Percentiles rank a stretch among this genome's conserved stretches.
These are phyloP conservation scores for Aureobasidium sp. DNA, from an alignment of 2,329 filamentous ascomycete species.

Conservation along the genomic window DNA sequence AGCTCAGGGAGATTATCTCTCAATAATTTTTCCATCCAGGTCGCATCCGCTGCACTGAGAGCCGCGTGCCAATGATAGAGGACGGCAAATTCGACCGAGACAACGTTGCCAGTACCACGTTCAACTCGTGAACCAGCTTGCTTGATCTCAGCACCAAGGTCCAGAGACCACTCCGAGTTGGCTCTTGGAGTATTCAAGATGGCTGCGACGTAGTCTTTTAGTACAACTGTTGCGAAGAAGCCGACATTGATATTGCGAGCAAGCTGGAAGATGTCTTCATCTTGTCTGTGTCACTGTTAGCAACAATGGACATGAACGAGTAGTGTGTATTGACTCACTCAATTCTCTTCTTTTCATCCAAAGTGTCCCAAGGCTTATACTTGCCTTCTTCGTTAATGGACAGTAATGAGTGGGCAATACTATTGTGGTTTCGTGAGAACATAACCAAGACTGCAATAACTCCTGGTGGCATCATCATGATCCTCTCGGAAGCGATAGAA, in stretches of 20 bases:
- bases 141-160: constrained; percentile 42
- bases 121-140: constrained; percentile 34
- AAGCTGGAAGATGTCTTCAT: constrained; percentile 44
- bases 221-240: constrained; percentile 40
- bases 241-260: constrained; percentile 42
- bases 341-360: constrained; percentile 32
- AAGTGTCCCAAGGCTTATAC: constrained; percentile 36
- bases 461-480: constrained; percentile 44
- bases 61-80: constrained; percentile 44
- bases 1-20: constrained; percentile 31
- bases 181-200: constrained; percentile 41
- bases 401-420: constrained; percentile 35
- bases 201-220: constrained; percentile 42
- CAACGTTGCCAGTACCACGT: constrained; percentile 39
- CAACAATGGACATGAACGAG: background rate
- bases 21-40: constrained; percentile 41
- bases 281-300: constrained; percentile 33
- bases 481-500: constrained; percentile 39
- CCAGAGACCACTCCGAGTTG: constrained; percentile 40
- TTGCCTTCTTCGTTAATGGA: constrained; percentile 40
- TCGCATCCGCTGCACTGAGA: constrained; percentile 38
- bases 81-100: constrained; percentile 42
- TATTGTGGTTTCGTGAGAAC: constrained; percentile 43
- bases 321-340: constrained; percentile 28
- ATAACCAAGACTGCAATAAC: constrained; percentile 37